phyloP scores from a whole-genome alignment of 1,139 yeast genomes.

The Lodderomyces oxycetoniae region DNA sequence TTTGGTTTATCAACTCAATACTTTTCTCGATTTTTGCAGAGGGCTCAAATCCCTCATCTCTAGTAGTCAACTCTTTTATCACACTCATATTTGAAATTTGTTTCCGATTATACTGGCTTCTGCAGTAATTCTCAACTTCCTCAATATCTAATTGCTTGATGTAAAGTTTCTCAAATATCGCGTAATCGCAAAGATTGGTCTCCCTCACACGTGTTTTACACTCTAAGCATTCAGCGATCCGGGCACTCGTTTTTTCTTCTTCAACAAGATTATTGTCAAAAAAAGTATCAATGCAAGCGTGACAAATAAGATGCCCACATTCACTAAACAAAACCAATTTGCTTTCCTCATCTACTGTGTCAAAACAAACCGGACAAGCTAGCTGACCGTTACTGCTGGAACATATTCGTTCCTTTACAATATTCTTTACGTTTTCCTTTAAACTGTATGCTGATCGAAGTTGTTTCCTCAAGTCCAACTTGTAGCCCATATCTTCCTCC shows the following conservation, averaged over 20 bases:
- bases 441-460: conserved; percentile 11
- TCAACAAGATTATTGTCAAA: conserved; percentile 38
- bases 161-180: conserved; percentile 46
- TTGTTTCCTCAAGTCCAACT: conserved; percentile 23
- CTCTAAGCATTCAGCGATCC: conserved; percentile 49
- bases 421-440: background rate
- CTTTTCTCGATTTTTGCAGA: conserved; percentile 57
- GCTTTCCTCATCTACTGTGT: conserved; percentile 46
- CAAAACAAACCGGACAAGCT: conserved; percentile 67
- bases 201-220: conserved; percentile 43
- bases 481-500: conserved; percentile 7
- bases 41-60: conserved; percentile 32
- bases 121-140: conserved; percentile 10
- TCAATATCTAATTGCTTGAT: conserved; percentile 18
- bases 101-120: conserved; percentile 8
- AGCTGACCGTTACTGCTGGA: conserved; percentile 16
- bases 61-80: conserved; percentile 25
- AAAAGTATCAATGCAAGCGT: conserved; percentile 52
- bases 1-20: conserved; percentile 40
- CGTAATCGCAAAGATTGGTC: conserved; percentile 43
- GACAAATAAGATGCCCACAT: conserved; percentile 72
- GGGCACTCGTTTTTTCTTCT: conserved; percentile 23
- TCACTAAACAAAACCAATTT: conserved; percentile 37
- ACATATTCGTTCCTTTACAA: background rate
- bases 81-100: conserved; percentile 15